Evolutionary conservation across 352 stramenopile species (phyloP), one percentile per base, ranked within the genome.

Genomic region (Pythium sp.): DNA sequence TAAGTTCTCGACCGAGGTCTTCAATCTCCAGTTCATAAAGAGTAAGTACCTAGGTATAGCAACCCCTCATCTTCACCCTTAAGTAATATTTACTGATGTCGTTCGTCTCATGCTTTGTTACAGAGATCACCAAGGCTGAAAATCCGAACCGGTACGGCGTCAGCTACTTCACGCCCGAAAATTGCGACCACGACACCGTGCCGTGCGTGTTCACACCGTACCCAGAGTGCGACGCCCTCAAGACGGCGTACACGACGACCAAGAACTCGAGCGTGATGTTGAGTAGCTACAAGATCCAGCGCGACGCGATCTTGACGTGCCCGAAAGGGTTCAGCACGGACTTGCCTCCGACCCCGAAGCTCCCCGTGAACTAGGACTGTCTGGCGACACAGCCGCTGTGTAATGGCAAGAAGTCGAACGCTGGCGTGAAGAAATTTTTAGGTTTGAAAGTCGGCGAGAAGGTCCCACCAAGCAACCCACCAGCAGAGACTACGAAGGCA

Each of bases 141-240:
- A 12, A 46, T 12, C 38, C 38, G 38, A 18, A 46, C 38, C 12
- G 12, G 7, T 20, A 49, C 58, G 87, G 84, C 22, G 59, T 94
- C 15, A 83, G 82, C 3, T 93, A 89, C 73, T 93, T 93, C 32
- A 36, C 74, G 43, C 84, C 83, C 22, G 76, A 87, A n/a, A 79
- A 81, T 64, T 94, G 86, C 62, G 81, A 94, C 76, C 72, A 91
- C 70, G 73, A 82, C 58, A 80, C 32, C 14, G 63, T 77, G 8
- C 47, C 67, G 57, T 93, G 85, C 64, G 72, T 71, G 59, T 93
- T 89, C 69, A 81, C 63, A 32, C 79, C 81, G 12, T 92, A 92
- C 62, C 84, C 87, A 6, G 83, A 94, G 71, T 90, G 81, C 60
- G 70, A 81, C 2, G 83, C 86, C 69, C 76, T 94, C 34, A 87